These are phyloP conservation scores for Closterium sp. DNA, from an alignment of 139 green algal species.

Conservation along the genomic window DNA sequence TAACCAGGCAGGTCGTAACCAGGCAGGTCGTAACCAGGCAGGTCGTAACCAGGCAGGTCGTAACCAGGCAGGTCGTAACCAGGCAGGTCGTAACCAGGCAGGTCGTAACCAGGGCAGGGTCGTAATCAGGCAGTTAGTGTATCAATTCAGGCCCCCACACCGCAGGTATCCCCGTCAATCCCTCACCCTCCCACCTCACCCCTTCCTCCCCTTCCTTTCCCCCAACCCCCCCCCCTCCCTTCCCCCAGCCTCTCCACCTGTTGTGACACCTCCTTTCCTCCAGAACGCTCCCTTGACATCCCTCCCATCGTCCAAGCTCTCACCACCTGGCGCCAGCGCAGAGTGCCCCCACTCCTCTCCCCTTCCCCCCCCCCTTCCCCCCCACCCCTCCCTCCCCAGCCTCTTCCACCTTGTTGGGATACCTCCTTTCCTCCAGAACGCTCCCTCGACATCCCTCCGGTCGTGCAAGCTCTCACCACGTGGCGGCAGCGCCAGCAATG, in stretches of 20 bases:
- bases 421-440: not conserved
- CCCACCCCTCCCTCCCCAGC: not conserved
- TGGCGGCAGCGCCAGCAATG: slow-evolving; percentile 5
- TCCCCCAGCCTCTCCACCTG: slow-evolving; percentile 1
- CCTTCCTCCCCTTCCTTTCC: too few species aligned
- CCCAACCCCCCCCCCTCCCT: too few species aligned
- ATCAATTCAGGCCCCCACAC: too few species aligned
- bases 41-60: too few species aligned
- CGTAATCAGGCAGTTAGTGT: too few species aligned
- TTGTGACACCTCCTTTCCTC: slow-evolving; percentile 2
- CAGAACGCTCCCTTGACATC: not conserved
- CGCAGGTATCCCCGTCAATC: too few species aligned
- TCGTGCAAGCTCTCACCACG: slow-evolving; percentile 1
- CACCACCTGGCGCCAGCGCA: not conserved
- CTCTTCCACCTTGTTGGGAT: slow-evolving; percentile 19
- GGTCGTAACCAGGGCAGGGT: too few species aligned
- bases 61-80: too few species aligned
- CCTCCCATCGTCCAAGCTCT: not conserved
- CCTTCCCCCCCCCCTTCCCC: not conserved
- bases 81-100: too few species aligned
- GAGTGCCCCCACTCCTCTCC: not conserved
- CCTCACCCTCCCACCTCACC: too few species aligned
- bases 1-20: too few species aligned
- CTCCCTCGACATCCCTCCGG: not conserved
- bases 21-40: too few species aligned